Conservation (phyloP, 495 filamentous ascomycete species). For the Hypoxylon fuscum region DNA sequence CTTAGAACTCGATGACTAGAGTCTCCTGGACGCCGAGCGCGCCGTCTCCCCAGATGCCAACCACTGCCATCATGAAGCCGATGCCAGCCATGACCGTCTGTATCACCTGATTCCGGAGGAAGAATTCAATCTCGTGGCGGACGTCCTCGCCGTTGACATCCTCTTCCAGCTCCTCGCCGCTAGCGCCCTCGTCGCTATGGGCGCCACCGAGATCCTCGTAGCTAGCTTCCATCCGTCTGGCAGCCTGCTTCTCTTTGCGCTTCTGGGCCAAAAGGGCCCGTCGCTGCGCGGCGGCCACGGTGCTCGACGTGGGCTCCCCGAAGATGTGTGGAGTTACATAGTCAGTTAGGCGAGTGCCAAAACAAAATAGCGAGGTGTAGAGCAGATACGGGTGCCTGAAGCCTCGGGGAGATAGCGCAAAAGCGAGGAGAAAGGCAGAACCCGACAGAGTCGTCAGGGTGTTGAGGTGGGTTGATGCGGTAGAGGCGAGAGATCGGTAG, state of each 20-base stretch:
- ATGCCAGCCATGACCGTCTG: conserved; percentile 69
- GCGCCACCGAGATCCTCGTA: conserved; percentile 70
- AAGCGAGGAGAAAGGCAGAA: conserved; percentile 75
- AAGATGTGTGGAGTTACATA: conserved; percentile 63
- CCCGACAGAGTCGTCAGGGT: conserved; percentile 68
- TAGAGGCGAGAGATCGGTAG: conserved; percentile 67
- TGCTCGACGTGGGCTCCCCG: conserved; percentile 29
- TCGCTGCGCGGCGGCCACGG: conserved; percentile 36
- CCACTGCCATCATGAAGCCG: conserved; percentile 76
- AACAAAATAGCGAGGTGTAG: conserved; percentile 72
- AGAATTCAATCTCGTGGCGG: conserved; percentile 71
- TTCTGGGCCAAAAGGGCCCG: conserved; percentile 35
- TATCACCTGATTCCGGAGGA: conserved; percentile 67
- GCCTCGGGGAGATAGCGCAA: conserved; percentile 71
- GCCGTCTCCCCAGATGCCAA: conserved; percentile 92
- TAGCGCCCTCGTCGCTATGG: conserved; percentile 54
- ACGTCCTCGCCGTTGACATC: conserved; percentile 85
- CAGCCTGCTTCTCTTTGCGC: conserved; percentile 38
- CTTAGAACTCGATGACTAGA: conserved; percentile 24
- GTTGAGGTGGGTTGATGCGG: conserved; percentile 67
- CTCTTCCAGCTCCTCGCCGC: conserved; percentile 59
- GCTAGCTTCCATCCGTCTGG: conserved; percentile 61
- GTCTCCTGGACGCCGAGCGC: conserved; percentile 36
- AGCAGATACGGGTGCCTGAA: conserved; percentile 85
- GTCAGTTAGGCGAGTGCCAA: conserved; percentile 64